Percentiles rank a stretch among this genome's conserved stretches.
These are phyloP conservation scores for Holtermanniella nyarrowii DNA, from an alignment of 768 basidiomycete genomes.

Conservation along the genomic window DNA sequence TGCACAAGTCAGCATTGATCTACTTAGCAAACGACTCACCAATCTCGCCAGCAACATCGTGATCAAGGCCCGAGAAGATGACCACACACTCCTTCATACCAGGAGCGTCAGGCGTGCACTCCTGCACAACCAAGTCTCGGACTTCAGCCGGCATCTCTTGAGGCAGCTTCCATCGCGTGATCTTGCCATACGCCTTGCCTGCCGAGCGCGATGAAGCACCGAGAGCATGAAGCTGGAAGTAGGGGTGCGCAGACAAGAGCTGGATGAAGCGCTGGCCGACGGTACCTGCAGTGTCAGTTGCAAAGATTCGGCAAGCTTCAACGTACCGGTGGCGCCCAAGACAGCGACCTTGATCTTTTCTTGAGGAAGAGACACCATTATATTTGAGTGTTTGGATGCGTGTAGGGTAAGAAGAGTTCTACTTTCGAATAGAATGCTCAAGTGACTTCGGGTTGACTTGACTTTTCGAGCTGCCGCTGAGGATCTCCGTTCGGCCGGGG, in stretches of 20 bases:
- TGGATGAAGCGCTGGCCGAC: conserved; percentile 93
- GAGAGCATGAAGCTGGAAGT: conserved; percentile 73
- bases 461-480: not conserved
- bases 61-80: conserved; percentile 92
- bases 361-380: conserved; percentile 17
- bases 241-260: conserved; percentile 77
- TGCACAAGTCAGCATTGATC: conserved; percentile 35
- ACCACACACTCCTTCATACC: conserved; percentile 70
- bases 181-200: conserved; percentile 68
- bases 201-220: conserved; percentile 84
- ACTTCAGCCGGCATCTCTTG: conserved; percentile 61
- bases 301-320: not conserved
- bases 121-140: conserved; percentile 55
- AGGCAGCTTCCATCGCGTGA: conserved; percentile 72
- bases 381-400: not conserved
- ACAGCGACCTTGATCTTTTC: conserved; percentile 43
- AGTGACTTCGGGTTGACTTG: not conserved
- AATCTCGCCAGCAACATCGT: conserved; percentile 88
- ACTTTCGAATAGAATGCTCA: not conserved
- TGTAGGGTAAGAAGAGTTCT: not conserved
- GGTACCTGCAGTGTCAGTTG: conserved; percentile 46
- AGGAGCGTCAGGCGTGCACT: conserved; percentile 56
- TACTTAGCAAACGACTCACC: conserved; percentile 48
- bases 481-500: too few species aligned
- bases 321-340: conserved; percentile 42